These are phyloP conservation scores for Podospora pseudoanserina DNA, from an alignment of 495 filamentous ascomycete species.

Conservation along the genomic window DNA sequence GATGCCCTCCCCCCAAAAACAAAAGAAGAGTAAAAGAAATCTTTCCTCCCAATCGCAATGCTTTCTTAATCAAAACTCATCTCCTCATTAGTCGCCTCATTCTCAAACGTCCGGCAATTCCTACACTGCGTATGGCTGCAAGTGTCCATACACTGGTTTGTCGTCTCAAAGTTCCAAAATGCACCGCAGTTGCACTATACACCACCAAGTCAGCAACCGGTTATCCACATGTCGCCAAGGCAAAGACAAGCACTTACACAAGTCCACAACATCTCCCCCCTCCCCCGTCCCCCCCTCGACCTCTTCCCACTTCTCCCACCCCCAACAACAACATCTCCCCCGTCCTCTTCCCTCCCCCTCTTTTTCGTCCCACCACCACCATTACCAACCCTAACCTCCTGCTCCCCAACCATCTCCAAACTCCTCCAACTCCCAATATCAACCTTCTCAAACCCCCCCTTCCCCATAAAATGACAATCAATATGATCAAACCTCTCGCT, in stretches of 20 bases:
- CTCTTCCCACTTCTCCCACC: slow-evolving; percentile 12
- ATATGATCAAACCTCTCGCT: slow-evolving; percentile 86
- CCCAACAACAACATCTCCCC: neutral
- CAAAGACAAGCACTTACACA: slow-evolving; percentile 13
- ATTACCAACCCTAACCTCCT: neutral
- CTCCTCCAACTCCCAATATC: slow-evolving; percentile 39
- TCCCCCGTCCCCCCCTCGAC: neutral
- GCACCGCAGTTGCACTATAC: slow-evolving; percentile 9
- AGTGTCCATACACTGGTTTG: slow-evolving; percentile 5
- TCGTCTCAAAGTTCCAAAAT: neutral
- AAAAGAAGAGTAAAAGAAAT: no score
- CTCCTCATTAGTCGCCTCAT: neutral
- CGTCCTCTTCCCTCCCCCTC: neutral
- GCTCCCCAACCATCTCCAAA: slow-evolving; percentile 18
- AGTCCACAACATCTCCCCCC: slow-evolving; percentile 8
- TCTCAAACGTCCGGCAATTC: neutral
- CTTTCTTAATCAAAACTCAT: neutral
- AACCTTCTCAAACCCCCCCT: slow-evolving; percentile 25
- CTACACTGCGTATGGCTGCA: slow-evolving; percentile 9
- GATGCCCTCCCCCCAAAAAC: no score
- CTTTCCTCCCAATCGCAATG: no score
- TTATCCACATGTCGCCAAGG: neutral
- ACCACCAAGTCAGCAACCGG: neutral
- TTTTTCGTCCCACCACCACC: neutral
- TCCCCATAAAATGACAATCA: slow-evolving; percentile 66